Evolutionary conservation across 306 rosid genomes (phyloP), one percentile per base, ranked within the genome.

Genomic region (Inga oerstediana): DNA sequence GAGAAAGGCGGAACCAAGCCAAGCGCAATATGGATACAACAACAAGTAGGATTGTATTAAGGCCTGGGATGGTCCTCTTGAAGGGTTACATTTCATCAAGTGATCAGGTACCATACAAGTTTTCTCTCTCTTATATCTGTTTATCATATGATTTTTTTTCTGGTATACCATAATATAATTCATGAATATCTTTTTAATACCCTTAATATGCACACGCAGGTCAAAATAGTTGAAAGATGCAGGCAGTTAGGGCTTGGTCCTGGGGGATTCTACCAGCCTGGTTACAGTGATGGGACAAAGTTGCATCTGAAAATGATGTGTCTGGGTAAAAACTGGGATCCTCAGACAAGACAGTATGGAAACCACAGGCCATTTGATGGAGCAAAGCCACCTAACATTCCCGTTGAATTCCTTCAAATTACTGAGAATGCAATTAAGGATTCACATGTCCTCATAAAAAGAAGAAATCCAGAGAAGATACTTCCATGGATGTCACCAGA

Each of bases 181-280:
- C 3, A 61, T 59, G 52, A 22, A 41, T 76, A n/a, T 24, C 15
- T 59, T 76, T 64, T 10, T 10, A 22, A 16, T 34, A 20, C 39
- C 32, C 62, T 72, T 0, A 8, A 9, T 20, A 5, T 54, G 39
- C 41, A 43, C 71, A 58, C 37, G 11, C 37, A 91, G 93, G 81
- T 81, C 48, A 76, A 82, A 59, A 86, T 93, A 76, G 94, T 93
- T 46, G 84, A 89, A 75, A 78, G 0, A 71, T 92, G 97, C 86
- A 82, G 85, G 56, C 76, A 79, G 45, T 77, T 93, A 66, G 98
- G 99, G 74, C 1, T 81, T 45, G 92, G 93, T 20, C 12, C 24
- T 16, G 94, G 98, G 70, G 99, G 99, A 46, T 96, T 96, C 88
- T 96, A 91, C 89, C 90, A 89, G 82, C 98, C 98, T 80, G 92